phyloP scores from a whole-genome alignment of 495 filamentous ascomycete species.

The Bombardia bombarda region DNA sequence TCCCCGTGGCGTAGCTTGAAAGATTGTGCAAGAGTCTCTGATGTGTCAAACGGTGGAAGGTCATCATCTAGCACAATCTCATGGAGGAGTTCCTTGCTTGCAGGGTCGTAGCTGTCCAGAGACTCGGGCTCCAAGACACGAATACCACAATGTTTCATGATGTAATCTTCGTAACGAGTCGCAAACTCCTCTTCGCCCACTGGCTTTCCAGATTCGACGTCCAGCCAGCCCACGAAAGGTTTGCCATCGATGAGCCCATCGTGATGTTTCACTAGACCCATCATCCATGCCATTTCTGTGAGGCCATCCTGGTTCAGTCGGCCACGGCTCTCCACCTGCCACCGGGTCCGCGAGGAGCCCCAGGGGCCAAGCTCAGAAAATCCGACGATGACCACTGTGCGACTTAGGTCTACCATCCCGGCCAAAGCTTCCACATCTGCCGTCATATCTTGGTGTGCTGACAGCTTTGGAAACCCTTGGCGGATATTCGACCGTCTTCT shows the following conservation, averaged over 20 bases:
- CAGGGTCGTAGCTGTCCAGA: not conserved
- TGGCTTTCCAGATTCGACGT: constrained; percentile 77
- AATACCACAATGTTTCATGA: constrained; percentile 87
- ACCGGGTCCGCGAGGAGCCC: constrained; percentile 88
- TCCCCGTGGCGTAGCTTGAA: constrained; percentile 86
- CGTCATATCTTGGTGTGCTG: not conserved
- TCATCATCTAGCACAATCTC: constrained; percentile 90
- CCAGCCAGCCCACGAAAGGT: constrained; percentile 84
- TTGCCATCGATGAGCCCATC: constrained; percentile 82
- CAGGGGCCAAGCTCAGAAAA: constrained; percentile 88
- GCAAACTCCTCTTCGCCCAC: constrained; percentile 93
- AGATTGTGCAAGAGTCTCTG: constrained; percentile 83
- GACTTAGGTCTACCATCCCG: constrained; percentile 82
- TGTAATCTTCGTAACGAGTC: constrained; percentile 79
- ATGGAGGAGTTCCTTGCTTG: constrained; percentile 72
- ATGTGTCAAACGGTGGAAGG: constrained; percentile 83
- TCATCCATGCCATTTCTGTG: constrained; percentile 96
- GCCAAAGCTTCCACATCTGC: not conserved
- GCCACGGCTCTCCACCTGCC: constrained; percentile 92
- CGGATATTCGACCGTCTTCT: not conserved
- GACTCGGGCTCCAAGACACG: constrained; percentile 79
- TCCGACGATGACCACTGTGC: constrained; percentile 87
- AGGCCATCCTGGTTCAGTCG: constrained; percentile 88
- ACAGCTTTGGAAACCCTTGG: not conserved
- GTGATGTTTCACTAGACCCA: constrained; percentile 92